Percentiles rank a stretch among this genome's conserved stretches.
phyloP scores from a whole-genome alignment of 2,329 filamentous ascomycete species.

The Fusarium virguliforme region DNA sequence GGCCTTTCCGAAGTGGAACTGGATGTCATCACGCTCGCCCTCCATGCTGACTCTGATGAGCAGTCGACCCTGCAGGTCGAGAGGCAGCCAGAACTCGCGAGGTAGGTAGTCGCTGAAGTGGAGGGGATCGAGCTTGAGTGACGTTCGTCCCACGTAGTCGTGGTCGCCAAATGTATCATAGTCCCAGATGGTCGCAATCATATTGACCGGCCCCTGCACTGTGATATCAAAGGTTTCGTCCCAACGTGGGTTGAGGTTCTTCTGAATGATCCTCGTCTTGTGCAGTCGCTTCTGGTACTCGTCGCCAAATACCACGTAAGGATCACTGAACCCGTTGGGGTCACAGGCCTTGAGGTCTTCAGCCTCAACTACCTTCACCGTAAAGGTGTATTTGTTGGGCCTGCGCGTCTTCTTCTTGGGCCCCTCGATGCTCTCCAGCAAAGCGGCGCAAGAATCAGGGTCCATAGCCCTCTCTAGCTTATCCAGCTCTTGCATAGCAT shows the following conservation, averaged over 20 bases:
- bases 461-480: slow-evolving; percentile 91
- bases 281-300: slow-evolving; percentile 97
- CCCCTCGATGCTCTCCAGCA: slow-evolving; percentile 82
- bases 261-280: slow-evolving; percentile 93
- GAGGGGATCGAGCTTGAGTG: slow-evolving; percentile 95
- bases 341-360: slow-evolving; percentile 99
- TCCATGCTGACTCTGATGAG: slow-evolving; percentile 97
- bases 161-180: slow-evolving; percentile 98
- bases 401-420: slow-evolving; percentile 76
- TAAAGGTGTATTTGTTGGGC: slow-evolving; percentile 94
- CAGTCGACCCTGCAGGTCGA: slow-evolving; percentile 94
- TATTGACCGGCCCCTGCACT: slow-evolving; percentile 89
- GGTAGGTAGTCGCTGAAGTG: slow-evolving; percentile 98
- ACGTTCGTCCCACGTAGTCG: slow-evolving; percentile 97
- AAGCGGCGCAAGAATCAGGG: slow-evolving; percentile 89
- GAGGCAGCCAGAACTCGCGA: slow-evolving; percentile 96
- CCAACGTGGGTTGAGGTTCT: slow-evolving; percentile 94
- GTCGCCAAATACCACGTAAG: slow-evolving; percentile 96
- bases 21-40: slow-evolving; percentile 96
- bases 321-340: slow-evolving; percentile 92
- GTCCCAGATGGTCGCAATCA: slow-evolving; percentile 98
- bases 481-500: slow-evolving; percentile 92
- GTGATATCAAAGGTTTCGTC: slow-evolving; percentile 98
- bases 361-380: slow-evolving; percentile 97
- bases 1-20: slow-evolving; percentile 98